Conservation (phyloP, 148 eudicot genomes). For the Drosera capensis region DNA sequence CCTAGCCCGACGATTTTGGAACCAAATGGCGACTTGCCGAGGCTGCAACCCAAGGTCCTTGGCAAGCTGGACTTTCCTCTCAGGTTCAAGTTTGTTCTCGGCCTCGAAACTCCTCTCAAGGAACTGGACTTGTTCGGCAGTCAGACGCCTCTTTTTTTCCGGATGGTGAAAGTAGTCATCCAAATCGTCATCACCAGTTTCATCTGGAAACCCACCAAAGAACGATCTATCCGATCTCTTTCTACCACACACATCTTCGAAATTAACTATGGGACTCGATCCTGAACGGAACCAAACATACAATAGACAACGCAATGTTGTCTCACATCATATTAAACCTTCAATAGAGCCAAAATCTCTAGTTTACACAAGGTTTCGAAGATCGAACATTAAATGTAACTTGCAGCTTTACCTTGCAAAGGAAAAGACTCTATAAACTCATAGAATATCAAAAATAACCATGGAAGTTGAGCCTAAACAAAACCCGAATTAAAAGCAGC, state of each 20-base stretch:
- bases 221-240: neutral
- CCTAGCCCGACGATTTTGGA: neutral
- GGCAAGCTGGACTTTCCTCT: neutral
- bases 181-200: neutral
- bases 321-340: too few relatives aligned
- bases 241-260: neutral
- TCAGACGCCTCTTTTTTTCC: constrained; percentile 4
- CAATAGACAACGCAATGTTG: too few relatives aligned
- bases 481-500: too few relatives aligned
- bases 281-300: neutral
- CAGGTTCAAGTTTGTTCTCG: constrained; percentile 1
- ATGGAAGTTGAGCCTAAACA: too few relatives aligned
- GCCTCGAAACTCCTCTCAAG: constrained; percentile 1
- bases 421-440: too few relatives aligned
- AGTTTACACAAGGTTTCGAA: too few relatives aligned
- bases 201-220: neutral
- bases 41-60: neutral
- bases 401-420: too few relatives aligned
- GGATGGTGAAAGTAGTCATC: neutral
- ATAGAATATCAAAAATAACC: too few relatives aligned
- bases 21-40: constrained; percentile 1
- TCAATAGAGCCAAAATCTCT: too few relatives aligned
- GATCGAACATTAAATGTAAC: too few relatives aligned
- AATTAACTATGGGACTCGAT: neutral
- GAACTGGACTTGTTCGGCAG: constrained; percentile 2